These are phyloP conservation scores for Magnaporthiopsis incrustans DNA, from an alignment of 2,329 filamentous ascomycete genomes.

Conservation along the genomic window DNA sequence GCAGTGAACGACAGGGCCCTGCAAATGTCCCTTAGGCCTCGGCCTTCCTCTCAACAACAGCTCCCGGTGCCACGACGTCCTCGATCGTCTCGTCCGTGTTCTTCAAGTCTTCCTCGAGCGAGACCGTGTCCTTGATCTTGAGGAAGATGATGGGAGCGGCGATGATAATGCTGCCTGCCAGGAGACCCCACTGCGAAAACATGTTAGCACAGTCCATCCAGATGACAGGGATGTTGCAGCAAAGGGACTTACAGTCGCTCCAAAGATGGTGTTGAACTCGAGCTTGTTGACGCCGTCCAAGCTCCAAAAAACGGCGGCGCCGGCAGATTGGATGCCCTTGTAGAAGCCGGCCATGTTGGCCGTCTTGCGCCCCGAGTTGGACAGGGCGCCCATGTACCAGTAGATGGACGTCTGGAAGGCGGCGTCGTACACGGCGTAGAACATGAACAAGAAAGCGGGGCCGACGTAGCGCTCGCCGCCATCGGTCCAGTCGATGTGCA, in stretches of 20 bases:
- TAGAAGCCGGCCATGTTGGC: conserved; percentile 70
- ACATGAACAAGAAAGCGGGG: conserved; percentile 75
- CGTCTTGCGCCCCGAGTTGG: conserved; percentile 85
- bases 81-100: conserved; percentile 76
- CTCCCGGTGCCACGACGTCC: conserved; percentile 33
- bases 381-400: conserved; percentile 92
- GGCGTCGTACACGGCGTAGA: conserved; percentile 84
- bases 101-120: conserved; percentile 71
- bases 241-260: conserved; percentile 33
- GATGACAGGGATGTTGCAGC: background rate
- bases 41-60: background rate
- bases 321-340: conserved; percentile 69
- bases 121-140: conserved; percentile 75
- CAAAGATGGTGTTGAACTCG: conserved; percentile 66
- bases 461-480: conserved; percentile 4
- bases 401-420: conserved; percentile 87
- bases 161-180: conserved; percentile 64
- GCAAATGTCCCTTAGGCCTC: background rate
- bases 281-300: conserved; percentile 51
- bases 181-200: conserved; percentile 59
- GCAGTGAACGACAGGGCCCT: background rate
- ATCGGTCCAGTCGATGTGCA: conserved; percentile 54
- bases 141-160: conserved; percentile 72
- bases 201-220: background rate
- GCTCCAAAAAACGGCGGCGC: conserved; percentile 67